Conservation (phyloP, 495 filamentous ascomycete genomes). For the Penicillium silybi region DNA sequence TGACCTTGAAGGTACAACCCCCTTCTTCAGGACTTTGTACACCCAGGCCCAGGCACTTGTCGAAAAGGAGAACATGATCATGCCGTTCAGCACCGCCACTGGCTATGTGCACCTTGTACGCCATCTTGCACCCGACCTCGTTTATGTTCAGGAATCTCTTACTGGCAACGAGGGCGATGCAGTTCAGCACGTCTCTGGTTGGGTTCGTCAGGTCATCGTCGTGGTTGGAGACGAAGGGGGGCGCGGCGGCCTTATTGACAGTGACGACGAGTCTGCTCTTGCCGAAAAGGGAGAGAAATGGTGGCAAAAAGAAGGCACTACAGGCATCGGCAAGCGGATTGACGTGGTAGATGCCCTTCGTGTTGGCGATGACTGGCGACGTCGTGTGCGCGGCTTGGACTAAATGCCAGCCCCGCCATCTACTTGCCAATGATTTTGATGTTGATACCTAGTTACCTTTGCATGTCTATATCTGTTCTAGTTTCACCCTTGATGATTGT, state of each 20-base stretch:
- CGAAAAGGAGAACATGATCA: constrained; percentile 75
- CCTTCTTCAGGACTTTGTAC: constrained; percentile 71
- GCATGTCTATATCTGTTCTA: constrained; percentile 30
- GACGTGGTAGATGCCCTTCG: constrained; percentile 77
- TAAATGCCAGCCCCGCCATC: constrained; percentile 30
- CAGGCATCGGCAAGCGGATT: constrained; percentile 79
- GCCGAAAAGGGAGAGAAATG: constrained; percentile 59
- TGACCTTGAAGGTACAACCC: constrained; percentile 35
- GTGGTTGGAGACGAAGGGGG: constrained; percentile 83
- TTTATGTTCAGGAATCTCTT: constrained; percentile 80
- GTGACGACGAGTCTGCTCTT: constrained; percentile 70
- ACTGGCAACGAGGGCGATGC: constrained; percentile 66
- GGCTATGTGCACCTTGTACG: constrained; percentile 81
- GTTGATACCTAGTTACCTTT: constrained; percentile 24
- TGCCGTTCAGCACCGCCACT: constrained; percentile 76
- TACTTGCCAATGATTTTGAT: constrained; percentile 17
- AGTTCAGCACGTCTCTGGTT: constrained; percentile 69
- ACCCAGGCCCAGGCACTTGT: constrained; percentile 71
- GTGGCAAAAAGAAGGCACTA: constrained; percentile 79
- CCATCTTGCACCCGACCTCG: constrained; percentile 73
- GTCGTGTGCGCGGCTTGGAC: constrained; percentile 67
- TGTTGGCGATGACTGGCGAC: constrained; percentile 78
- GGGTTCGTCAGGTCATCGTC: constrained; percentile 79
- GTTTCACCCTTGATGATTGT: constrained; percentile 22
- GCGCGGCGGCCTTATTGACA: constrained; percentile 82